Percentiles rank a stretch among this genome's conserved stretches.
These are phyloP conservation scores for Garcia nutans DNA, from an alignment of 345 rosid species.

Conservation along the genomic window DNA sequence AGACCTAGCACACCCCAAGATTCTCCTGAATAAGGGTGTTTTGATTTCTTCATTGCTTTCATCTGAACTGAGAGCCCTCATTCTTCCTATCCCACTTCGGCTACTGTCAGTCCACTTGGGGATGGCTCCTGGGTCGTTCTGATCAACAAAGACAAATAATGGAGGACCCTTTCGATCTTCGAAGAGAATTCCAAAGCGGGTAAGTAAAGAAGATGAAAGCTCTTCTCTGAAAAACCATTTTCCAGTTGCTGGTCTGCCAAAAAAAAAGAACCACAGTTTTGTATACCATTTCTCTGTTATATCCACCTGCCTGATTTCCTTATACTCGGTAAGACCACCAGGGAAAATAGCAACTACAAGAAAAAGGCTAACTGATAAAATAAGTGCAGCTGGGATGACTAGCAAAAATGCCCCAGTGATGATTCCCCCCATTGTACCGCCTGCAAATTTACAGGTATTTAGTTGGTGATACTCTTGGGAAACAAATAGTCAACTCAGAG, in stretches of 20 bases:
- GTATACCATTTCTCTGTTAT: conserved; percentile 31
- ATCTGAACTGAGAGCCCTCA: conserved; percentile 47
- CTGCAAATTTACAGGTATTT: conserved; percentile 28
- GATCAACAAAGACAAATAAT: conserved; percentile 32
- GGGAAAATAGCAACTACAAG: conserved; percentile 34
- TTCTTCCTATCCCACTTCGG: conserved; percentile 48
- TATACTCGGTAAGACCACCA: conserved; percentile 41
- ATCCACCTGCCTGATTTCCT: conserved; percentile 37
- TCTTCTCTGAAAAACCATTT: conserved; percentile 54
- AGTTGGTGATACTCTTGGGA: conserved; percentile 14
- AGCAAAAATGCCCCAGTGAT: conserved; percentile 47
- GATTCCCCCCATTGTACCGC: conserved; percentile 43
- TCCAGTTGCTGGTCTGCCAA: conserved; percentile 38
- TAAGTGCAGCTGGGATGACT: conserved; percentile 42
- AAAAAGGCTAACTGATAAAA: conserved; percentile 39
- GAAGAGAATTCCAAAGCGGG: conserved; percentile 41
- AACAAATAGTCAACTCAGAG: neutral
- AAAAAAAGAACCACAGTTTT: conserved; percentile 34
- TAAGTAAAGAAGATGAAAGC: conserved; percentile 39
- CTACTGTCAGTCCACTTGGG: conserved; percentile 41
- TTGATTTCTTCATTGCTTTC: conserved; percentile 45
- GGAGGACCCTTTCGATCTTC: conserved; percentile 53
- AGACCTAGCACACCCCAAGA: conserved; percentile 48
- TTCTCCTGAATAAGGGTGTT: conserved; percentile 20
- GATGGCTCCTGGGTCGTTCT: conserved; percentile 35